Base-by-base conservation (phyloP, 2,329 filamentous ascomycete genomes). In the Xylaria arbuscula region DNA sequence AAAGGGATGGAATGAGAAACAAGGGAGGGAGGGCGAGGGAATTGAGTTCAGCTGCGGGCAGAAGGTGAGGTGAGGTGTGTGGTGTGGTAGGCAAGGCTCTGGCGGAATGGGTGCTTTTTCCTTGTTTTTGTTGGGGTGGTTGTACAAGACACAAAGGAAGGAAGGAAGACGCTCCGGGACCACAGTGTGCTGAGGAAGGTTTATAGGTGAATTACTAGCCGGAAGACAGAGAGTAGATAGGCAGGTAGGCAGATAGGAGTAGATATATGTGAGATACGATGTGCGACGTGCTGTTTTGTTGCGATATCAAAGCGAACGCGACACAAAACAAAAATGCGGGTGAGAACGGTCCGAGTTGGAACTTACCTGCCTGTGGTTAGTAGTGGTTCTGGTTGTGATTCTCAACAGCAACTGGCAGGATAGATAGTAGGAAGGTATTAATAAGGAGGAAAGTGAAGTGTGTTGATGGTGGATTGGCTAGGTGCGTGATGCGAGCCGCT, bases 71-170 rank as follows among this genome's bases (percentile, higher is more conserved):
- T 28, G 28, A 40, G 22, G 32, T 53, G 47, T 56, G 36, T 57
- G 38, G 48, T 24, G 56, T 48, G 17, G 32, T 2, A 60, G 59
- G 64, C 47, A 38, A 70, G 58, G 62, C 66, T 63, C 62, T 60
- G 57, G 28, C 32, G 47, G 38, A 32, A 38, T 38, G 19, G 28
- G 28, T 28, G 28, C 28, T 28, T 28, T 28, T 28, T 56, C 36
- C 48, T 55, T 66, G 64, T 61, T 57, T 60, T 56, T 45, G 40
- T 54, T 48, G 28, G 17, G 38, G 60, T 62, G 59, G 42, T 60
- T 38, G 60, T n/a, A 63, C 36, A 32, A 60, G 50, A 22, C 53
- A 47, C 42, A 59, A 42, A 24, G 56, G 34, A 62, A 53, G 40
- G 34, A 56, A 28, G 11, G 15, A 32, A 19, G 22, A 45, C 15